phyloP scores from a whole-genome alignment of 2,329 filamentous ascomycete genomes.

The Westerdykella sp. region DNA sequence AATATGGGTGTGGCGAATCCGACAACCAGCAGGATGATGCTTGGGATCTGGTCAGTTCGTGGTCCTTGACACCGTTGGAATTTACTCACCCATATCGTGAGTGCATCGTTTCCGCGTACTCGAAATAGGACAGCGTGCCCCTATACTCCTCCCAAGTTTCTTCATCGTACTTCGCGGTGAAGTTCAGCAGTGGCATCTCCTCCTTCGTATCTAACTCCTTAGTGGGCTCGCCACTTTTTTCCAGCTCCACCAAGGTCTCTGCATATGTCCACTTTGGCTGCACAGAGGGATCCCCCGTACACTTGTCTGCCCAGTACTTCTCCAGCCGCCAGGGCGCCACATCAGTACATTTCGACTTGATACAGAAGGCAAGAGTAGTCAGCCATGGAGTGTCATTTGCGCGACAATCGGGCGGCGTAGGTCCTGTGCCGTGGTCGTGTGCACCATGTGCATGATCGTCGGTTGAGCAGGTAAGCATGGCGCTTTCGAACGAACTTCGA shows the following conservation, averaged over 20 bases:
- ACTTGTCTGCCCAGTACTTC: constrained; percentile 11
- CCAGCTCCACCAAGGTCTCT: constrained; percentile 5
- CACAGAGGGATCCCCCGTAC: constrained; percentile 6
- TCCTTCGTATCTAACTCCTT: constrained; percentile 3
- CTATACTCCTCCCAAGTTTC: constrained; percentile 3
- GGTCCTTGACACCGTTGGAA: background rate
- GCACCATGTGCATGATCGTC: constrained; percentile 4
- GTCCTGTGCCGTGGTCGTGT: constrained; percentile 5
- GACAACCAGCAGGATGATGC: constrained; percentile 8
- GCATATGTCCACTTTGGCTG: constrained; percentile 15
- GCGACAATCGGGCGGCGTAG: constrained; percentile 19
- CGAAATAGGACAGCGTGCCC: constrained; percentile 6
- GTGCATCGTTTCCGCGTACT: constrained; percentile 9
- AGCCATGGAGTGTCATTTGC: constrained; percentile 21
- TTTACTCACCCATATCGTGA: constrained; percentile 10
- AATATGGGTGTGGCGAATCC: constrained; percentile 11
- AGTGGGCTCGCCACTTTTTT: constrained; percentile 1
- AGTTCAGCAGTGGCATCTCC: constrained; percentile 5
- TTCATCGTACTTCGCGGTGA: constrained; percentile 3
- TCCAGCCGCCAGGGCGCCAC: constrained; percentile 12
- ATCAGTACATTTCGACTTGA: constrained; percentile 18
- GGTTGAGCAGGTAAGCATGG: constrained; percentile 11
- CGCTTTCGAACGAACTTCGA: constrained; percentile 9
- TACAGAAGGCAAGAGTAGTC: constrained; percentile 26
- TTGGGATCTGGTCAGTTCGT: background rate